phyloP scores from a whole-genome alignment of 208 protist species.

The Porcisia deanei region DNA sequence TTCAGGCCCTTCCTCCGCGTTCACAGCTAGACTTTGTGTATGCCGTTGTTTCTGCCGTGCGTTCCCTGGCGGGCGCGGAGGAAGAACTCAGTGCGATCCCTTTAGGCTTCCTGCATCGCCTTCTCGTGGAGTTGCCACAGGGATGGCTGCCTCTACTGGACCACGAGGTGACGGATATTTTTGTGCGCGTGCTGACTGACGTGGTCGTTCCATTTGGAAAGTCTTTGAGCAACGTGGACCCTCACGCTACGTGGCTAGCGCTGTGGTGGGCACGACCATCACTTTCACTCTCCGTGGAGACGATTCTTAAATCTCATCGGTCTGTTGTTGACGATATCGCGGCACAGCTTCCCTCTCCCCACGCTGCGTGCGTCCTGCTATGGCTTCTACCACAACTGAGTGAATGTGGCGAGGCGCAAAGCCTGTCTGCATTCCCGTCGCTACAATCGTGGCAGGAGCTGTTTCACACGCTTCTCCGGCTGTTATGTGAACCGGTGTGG shows the following conservation, averaged over 20 bases:
- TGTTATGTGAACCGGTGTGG: conserved; percentile 10
- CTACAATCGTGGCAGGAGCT: conserved; percentile 17
- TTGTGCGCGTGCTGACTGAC: conserved; percentile 33
- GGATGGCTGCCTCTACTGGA: conserved; percentile 45
- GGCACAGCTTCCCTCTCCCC: conserved; percentile 3
- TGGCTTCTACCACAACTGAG: conserved; percentile 19
- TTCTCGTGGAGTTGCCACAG: conserved; percentile 29
- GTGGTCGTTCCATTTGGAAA: conserved; percentile 35
- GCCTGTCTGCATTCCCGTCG: not conserved
- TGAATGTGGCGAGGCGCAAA: not conserved
- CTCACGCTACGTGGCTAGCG: conserved; percentile 46
- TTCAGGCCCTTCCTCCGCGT: conserved; percentile 14
- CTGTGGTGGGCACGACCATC: conserved; percentile 41
- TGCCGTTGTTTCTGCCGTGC: not conserved
- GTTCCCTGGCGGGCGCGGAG: not conserved
- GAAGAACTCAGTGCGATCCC: not conserved
- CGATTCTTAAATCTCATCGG: conserved; percentile 3
- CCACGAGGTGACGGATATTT: conserved; percentile 36
- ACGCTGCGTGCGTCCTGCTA: conserved; percentile 22
- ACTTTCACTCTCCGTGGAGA: conserved; percentile 14
- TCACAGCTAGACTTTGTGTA: conserved; percentile 27
- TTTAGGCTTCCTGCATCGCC: conserved; percentile 22
- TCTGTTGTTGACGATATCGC: conserved; percentile 1
- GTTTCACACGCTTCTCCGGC: conserved; percentile 23
- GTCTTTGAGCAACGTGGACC: conserved; percentile 34